Percentiles rank a stretch among this genome's conserved stretches.
Evolutionary conservation across 2,329 filamentous ascomycete genomes (phyloP).

Genomic region (Microascus cirrosus): DNA sequence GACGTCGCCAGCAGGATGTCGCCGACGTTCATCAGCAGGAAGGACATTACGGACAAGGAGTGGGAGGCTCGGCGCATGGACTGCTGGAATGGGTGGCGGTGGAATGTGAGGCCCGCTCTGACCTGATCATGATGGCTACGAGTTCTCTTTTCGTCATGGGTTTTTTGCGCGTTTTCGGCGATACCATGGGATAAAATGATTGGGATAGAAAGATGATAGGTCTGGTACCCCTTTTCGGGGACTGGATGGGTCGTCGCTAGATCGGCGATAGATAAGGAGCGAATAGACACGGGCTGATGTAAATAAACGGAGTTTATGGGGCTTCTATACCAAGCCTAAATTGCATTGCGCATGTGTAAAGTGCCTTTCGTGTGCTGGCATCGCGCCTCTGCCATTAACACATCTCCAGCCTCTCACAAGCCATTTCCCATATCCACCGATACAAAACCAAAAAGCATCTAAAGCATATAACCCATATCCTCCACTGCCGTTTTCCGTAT

Average conservation of each 20-base stretch:
- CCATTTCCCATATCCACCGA: too few relatives aligned
- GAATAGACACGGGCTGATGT: not conserved
- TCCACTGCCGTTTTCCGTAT: not conserved
- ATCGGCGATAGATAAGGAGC: too few relatives aligned
- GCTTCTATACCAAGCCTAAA: not conserved
- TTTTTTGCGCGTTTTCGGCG: not conserved
- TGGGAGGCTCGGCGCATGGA: conserved; percentile 1
- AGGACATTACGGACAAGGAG: not conserved
- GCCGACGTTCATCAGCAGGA: not conserved
- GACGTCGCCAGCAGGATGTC: conserved; percentile 1
- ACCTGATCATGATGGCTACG: not conserved
- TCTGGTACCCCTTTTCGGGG: too few relatives aligned
- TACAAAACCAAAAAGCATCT: not conserved
- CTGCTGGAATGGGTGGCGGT: conserved; percentile 5
- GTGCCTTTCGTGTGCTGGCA: not conserved
- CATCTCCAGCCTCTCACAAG: not conserved
- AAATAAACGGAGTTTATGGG: not conserved
- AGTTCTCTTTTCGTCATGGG: not conserved
- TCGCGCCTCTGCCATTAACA: not conserved
- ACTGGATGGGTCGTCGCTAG: too few relatives aligned
- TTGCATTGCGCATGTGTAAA: not conserved
- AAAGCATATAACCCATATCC: not conserved
- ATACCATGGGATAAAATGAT: not conserved
- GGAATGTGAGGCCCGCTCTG: not conserved
- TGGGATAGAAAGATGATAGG: not conserved